Base-by-base conservation (phyloP, 2,329 filamentous ascomycete species). In the Penicillium sp. region DNA sequence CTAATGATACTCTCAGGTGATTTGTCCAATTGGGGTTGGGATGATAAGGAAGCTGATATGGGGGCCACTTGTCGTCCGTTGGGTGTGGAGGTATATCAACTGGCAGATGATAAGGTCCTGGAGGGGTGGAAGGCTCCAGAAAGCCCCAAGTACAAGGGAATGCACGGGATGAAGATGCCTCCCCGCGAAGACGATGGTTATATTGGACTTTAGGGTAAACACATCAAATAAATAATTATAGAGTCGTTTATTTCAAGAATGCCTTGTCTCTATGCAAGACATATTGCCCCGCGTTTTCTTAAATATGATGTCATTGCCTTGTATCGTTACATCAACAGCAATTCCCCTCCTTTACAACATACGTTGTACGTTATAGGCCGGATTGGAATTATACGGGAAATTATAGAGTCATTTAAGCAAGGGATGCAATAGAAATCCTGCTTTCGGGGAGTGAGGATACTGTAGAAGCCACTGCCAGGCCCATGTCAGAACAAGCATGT, bases 1-100 rank as follows among this genome's bases (percentile, higher is more conserved):
- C 63, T 69, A 58, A 69, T 48, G 8, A n/a, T 59, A 41, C 21
- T 56, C 42, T 4, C 55, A 75, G 73, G 91, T 0, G 91, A 94
- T 70, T 76, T 94, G 48, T 91, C 88, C 1, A 80, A 85, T n/a
- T 93, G 90, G 89, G 90, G 89, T 0, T 94, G 91, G 80, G 87
- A 88, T 13, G 84, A 82, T 43, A 80, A 79, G 58, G 79, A 75
- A 7, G 76, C 70, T 40, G 83, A 82, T 47, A 87, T 84, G 73
- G 84, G 85, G 62, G 82, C 86, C 67, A 86, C 86, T 53, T 91
- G 90, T 83, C 83, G 90, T 8, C 89, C 89, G 1, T 81, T 94
- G 6, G 86, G 86, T 48, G 88, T 93, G 0, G 85, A 92, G 65
- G 86, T 94, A 0, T 93, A 86, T 71, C 79, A 80, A 57, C 73